Base-by-base conservation (phyloP, 176 grass and related monocot species). In the Hordeum vulgare region DNA sequence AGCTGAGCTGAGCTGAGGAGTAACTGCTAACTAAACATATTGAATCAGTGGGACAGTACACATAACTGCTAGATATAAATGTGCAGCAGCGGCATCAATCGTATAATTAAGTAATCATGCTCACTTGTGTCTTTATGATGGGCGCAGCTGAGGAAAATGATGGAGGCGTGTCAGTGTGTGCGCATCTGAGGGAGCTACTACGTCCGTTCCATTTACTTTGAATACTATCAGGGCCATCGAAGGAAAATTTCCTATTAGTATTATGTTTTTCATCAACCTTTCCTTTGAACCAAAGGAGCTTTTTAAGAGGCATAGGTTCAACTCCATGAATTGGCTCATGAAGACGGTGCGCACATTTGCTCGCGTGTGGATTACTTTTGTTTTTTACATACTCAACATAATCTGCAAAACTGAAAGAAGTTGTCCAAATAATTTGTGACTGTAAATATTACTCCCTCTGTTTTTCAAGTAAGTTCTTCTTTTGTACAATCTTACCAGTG, bases 11-110 rank as follows among this genome's bases (percentile, higher is more conserved):
- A 81, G 61, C 6, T 14, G 11, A 67, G 45, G 28, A 57, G 33
- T 40, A 57, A 58, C 66, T 71, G 65, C 80, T 82, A 82, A 61
- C 67, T 61, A 82, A 73, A 83, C 3, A 27, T 25, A 83, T 34
- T 24, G 24, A 8, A 80, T 54, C 74, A 36, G 80, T 63, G 56
- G 29, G 40, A n/a, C 86, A 41, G 64, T 40, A 29, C 66, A 67
- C 40, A 49, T 61, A 82, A 82, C 71, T 82, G 27, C 72, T 60
- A 23, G 37, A 18, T 34, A 77, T 47, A 33, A 83, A 83, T 78
- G 64, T 78, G 78, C 29, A 60, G 45, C 36, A 67, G 81, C 14
- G 20, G 67, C 77, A 70, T 44, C 1, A 47, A 72, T 47, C 40
- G 68, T 56, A 58, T 88, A 77, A 15, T 65, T 65, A 14, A 45